Evolutionary conservation across 2,329 filamentous ascomycete genomes (phyloP), one percentile per base, ranked within the genome.

Genomic region (Fusarium marasasianum): DNA sequence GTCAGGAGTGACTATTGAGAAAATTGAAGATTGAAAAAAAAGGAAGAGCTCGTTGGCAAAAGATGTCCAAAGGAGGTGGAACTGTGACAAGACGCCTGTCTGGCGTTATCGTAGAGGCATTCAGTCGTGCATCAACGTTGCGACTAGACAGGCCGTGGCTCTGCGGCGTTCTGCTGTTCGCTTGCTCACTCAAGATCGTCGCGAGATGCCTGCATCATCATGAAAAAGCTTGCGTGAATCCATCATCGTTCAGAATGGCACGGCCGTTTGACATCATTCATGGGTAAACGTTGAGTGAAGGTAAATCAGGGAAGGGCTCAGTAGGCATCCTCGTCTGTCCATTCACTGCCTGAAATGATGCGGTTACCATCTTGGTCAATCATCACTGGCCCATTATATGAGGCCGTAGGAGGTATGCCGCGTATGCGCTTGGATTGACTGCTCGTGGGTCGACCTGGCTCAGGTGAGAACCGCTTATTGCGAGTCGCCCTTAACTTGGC

Each of bases 401-500:
- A 81, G 50, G 82, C 77, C 15, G 84, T 79, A n/a, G 88, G 84
- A 13, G 87, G 87, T 18, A 91, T 80, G 1, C 88, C 89, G 37
- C 88, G 86, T 33, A 84, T 79, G 58, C 89, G 88, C 83, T 91
- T 91, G 31, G 83, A 76, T 69, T 87, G 84, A 76, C 82, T 84
- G 56, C 82, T 81, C 38, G 84, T 79, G 14, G 81, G 78, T n/a
- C 80, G 79, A 12, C 80, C 82, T 38, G 83, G 82, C 54, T 90
- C 89, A 18, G 87, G 86, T 29, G 84, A 86, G 68, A 89, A 86
- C 51, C 92, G 88, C 84, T 94, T 95, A 75, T 87, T 80, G 41
- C 90, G 89, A 11, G 91, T 87, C 38, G 91, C 91, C 65, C 92
- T 89, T 61, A 95, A 85, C 82, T 94, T 94, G 73, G 93, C 92